These are phyloP conservation scores for Petunia hybrid DNA, from an alignment of 305 asterid species.

Conservation along the genomic window DNA sequence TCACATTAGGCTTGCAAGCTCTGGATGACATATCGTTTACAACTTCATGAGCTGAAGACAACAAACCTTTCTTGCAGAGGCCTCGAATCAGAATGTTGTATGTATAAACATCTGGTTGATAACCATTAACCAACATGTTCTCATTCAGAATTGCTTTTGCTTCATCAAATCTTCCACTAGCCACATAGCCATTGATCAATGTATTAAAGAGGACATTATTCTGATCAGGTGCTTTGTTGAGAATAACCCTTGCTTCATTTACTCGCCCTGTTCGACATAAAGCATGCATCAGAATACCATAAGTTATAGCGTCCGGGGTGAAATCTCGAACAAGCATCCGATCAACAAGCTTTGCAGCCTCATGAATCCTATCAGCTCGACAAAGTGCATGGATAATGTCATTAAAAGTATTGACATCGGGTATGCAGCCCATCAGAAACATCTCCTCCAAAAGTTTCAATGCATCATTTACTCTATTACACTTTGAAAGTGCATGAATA, in stretches of 20 bases:
- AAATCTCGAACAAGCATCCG: conserved; percentile 81
- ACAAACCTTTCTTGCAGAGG: conserved; percentile 66
- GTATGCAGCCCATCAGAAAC: conserved; percentile 86
- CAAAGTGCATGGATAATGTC: conserved; percentile 81
- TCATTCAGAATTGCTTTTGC: conserved; percentile 63
- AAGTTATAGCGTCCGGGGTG: conserved; percentile 72
- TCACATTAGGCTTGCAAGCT: conserved; percentile 63
- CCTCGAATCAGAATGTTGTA: conserved; percentile 76
- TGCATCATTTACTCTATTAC: conserved; percentile 73
- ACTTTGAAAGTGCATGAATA: conserved; percentile 64
- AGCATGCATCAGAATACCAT: conserved; percentile 76
- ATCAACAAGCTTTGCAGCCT: conserved; percentile 83
- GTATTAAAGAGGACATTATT: conserved; percentile 59
- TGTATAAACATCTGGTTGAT: conserved; percentile 71
- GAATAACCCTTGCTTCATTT: conserved; percentile 63
- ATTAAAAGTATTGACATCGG: conserved; percentile 82
- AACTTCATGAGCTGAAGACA: conserved; percentile 62
- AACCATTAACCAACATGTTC: conserved; percentile 50
- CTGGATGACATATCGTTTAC: conserved; percentile 54
- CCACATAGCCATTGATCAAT: conserved; percentile 68
- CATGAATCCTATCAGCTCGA: conserved; percentile 65
- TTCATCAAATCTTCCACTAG: conserved; percentile 61
- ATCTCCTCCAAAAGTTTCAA: conserved; percentile 81
- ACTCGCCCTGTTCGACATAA: conserved; percentile 69
- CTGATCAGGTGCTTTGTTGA: conserved; percentile 70